Percentiles rank a stretch among this genome's conserved stretches.
Evolutionary conservation across 352 stramenopile genomes (phyloP).

Genomic region (Phytopythium sindhum): DNA sequence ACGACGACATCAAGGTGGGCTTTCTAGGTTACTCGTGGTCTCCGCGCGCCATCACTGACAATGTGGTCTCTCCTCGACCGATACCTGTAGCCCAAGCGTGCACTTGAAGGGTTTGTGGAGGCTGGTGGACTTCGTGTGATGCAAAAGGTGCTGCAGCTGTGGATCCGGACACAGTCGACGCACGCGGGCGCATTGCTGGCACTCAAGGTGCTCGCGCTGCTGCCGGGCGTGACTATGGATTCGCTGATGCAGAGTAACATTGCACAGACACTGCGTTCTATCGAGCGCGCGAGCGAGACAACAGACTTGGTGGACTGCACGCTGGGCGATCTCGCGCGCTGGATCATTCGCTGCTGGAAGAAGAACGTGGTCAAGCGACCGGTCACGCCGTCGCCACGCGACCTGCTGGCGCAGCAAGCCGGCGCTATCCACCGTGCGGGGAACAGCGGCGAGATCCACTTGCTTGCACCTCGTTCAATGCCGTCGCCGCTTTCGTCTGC

Average conservation of each 20-base stretch:
- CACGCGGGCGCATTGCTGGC: constrained; percentile 46
- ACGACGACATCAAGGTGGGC: constrained; percentile 55
- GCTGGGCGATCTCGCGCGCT: constrained; percentile 50
- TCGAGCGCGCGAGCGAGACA: constrained; percentile 33
- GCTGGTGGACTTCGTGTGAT: constrained; percentile 47
- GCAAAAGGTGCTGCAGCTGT: constrained; percentile 47
- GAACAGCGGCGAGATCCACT: constrained; percentile 26
- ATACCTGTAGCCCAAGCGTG: constrained; percentile 34
- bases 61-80: background rate
- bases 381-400: constrained; percentile 33
- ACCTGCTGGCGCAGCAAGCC: constrained; percentile 39
- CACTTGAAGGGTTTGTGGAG: constrained; percentile 59
- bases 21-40: background rate
- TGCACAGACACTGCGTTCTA: constrained; percentile 43
- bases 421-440: constrained; percentile 30
- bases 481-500: constrained; percentile 3
- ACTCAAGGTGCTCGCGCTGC: constrained; percentile 51
- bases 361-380: constrained; percentile 40
- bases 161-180: constrained; percentile 44
- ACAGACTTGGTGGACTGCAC: constrained; percentile 37
- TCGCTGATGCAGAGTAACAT: constrained; percentile 55
- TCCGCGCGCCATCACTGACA: background rate
- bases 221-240: constrained; percentile 55
- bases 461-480: constrained; percentile 8
- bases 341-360: constrained; percentile 62